These are phyloP conservation scores for Coccomyxa subellipsoidea DNA, from an alignment of 163 green algal genomes.

Conservation along the genomic window DNA sequence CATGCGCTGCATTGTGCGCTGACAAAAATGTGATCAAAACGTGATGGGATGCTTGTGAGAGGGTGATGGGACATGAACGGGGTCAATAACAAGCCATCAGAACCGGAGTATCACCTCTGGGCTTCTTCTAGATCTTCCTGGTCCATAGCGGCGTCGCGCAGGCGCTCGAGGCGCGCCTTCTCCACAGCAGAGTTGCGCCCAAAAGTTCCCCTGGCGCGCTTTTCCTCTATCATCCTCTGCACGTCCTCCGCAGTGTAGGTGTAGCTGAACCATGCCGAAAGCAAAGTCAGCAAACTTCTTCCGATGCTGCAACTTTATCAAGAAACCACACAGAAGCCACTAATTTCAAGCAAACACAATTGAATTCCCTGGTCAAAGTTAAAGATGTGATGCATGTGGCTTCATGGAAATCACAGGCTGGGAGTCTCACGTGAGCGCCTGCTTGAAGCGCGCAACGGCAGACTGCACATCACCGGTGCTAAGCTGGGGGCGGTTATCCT, in stretches of 20 bases:
- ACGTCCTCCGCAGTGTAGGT: constrained; percentile 55
- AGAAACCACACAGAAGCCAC: too few species aligned
- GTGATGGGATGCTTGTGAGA: too few species aligned
- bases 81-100: too few species aligned
- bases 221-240: constrained; percentile 40
- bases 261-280: constrained; percentile 33
- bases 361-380: not conserved
- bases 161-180: constrained; percentile 27
- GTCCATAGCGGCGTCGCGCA: constrained; percentile 11
- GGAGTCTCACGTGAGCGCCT: constrained; percentile 38
- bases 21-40: too few species aligned
- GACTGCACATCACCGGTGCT: constrained; percentile 18
- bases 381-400: not conserved
- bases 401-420: not conserved
- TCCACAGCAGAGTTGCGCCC: constrained; percentile 37
- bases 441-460: constrained; percentile 16
- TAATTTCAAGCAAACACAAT: not conserved
- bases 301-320: too few species aligned
- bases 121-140: not conserved
- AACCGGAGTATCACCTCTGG: too few species aligned
- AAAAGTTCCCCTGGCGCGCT: constrained; percentile 27
- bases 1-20: too few species aligned
- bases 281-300: too few species aligned
- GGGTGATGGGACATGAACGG: too few species aligned
- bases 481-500: constrained; percentile 25